Conservation (phyloP, 768 basidiomycete genomes). For the Boletus tylopilopsis region DNA sequence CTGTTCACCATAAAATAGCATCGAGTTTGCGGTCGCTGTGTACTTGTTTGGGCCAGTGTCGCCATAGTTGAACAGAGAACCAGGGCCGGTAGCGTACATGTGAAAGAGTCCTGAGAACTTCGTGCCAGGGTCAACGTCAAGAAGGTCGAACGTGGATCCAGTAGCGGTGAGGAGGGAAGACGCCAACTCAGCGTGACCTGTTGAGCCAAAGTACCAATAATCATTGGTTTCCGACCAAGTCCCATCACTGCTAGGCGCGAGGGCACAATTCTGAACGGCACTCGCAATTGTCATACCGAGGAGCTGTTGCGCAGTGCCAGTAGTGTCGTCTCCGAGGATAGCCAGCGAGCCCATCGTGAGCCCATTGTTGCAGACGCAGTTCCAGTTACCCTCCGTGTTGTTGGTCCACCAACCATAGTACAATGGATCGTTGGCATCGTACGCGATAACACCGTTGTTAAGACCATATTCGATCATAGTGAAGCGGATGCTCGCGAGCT, state of each 20-base stretch:
- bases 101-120: conserved; percentile 78
- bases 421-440: conserved; percentile 32
- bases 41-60: conserved; percentile 86
- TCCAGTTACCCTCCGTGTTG: conserved; percentile 88
- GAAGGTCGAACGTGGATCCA: conserved; percentile 75
- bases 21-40: conserved; percentile 85
- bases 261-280: conserved; percentile 73
- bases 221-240: conserved; percentile 93
- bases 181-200: conserved; percentile 85
- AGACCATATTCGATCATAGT: conserved; percentile 82
- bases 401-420: conserved; percentile 76
- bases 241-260: conserved; percentile 64
- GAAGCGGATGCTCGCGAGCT: conserved; percentile 62
- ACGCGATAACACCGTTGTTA: conserved; percentile 55
- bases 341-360: conserved; percentile 87
- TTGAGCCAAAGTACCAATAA: conserved; percentile 95
- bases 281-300: conserved; percentile 68
- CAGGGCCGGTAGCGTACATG: conserved; percentile 82
- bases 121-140: conserved; percentile 67
- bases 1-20: conserved; percentile 72
- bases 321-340: conserved; percentile 79
- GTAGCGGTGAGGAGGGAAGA: conserved; percentile 81
- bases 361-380: conserved; percentile 93
- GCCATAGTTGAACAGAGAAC: conserved; percentile 71
- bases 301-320: conserved; percentile 63